Base-by-base conservation (phyloP, 768 basidiomycete species). In the Collybiopsis luxurians region DNA sequence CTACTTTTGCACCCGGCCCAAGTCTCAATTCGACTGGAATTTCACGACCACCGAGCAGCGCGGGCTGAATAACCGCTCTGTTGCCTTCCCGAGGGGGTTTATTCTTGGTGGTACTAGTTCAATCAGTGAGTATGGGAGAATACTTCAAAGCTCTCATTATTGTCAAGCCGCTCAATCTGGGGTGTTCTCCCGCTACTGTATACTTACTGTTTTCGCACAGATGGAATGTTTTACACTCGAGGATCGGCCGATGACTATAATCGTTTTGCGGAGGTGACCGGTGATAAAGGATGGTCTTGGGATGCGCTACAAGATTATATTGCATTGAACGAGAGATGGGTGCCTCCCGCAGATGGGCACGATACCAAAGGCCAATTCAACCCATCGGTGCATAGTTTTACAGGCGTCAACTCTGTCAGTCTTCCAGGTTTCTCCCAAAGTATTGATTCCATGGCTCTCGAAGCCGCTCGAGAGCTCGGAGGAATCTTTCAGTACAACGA, bases 281-380 rank as follows among this genome's bases (percentile, higher is more conserved):
- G 66, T 0, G 73, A 75, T 57, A 23, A 54, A 1, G 71, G 72
- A 2, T 76, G 75, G 75, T 61, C 69, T 13, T 76, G 74, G 75
- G 50, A 64, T 11, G 61, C 59, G 2, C 60, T 76, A n/a, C 59
- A 64, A 17, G 65, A 65, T 5, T 75, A 70, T 45, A 63, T 71
- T 44, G 50, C 57, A 19, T 72, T 69, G 76, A 70, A 69, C 60
- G 78, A 80, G 60, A 66, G 62, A 44, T 73, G n/a, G n/a, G n/a
- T n/a, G n/a, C n/a, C n/a, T n/a, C n/a, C n/a, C n/a, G n/a, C n/a
- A n/a, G n/a, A n/a, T 67, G 54, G 64, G 13, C 76, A 76, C 56
- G 65, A 77, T 57, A 74, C 65, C 31, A 64, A 63, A 2, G 70
- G 71, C 5, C 66, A 78, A 58, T 74, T 68, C 53, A 61, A 73